Evolutionary conservation across 1,139 yeast genomes (phyloP), one percentile per base, ranked within the genome.

Genomic region (Zygosaccharomyces sapae): DNA sequence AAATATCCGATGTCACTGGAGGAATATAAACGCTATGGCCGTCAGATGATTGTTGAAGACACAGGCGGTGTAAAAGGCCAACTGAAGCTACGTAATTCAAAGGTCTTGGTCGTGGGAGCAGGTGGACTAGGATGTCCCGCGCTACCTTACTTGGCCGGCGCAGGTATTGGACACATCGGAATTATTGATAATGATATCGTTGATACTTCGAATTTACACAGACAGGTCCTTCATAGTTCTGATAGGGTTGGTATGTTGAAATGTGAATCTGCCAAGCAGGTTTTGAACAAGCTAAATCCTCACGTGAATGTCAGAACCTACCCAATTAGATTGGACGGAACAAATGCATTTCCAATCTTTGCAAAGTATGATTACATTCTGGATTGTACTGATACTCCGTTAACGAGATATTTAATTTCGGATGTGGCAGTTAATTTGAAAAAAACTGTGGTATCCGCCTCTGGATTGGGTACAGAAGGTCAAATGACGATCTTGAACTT

Each of bases 51-150:
- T 33, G 96, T 92, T 1, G 94, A 95, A 33, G 65, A 61, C 33
- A 54, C 69, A 10, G 60, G 62, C 1, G 67, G 67, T 10, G 55
- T 64, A 3, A 48, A 54, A 10, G 77, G 81, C 2, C 98, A 94
- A 62, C 50, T 74, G 3, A 70, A 67, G 41, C 68, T 94, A 43
- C 82, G 81, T 56, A 55, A 65, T 0, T 53, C 92, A 1, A 76
- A 71, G 40, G 76, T 89, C 0, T 68, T 92, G 27, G 92, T 94
- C 0, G 75, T 94, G 6, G 99, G 99, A 1, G 97, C 97, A 0
- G 99, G 98, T 9, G 99, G 99, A 0, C 73, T 94, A 8, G 98
- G 98, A 0, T 85, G 95, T 55, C 97, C 98, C 0, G 95, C 95
- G 0, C 67, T 92, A 43, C 75, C 86, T 34, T 94, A 94, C 61